Percentiles rank a stretch among this genome's conserved stretches.
phyloP scores from a whole-genome alignment of 1,139 yeast genomes.

The Magnusiomyces fungicola region DNA sequence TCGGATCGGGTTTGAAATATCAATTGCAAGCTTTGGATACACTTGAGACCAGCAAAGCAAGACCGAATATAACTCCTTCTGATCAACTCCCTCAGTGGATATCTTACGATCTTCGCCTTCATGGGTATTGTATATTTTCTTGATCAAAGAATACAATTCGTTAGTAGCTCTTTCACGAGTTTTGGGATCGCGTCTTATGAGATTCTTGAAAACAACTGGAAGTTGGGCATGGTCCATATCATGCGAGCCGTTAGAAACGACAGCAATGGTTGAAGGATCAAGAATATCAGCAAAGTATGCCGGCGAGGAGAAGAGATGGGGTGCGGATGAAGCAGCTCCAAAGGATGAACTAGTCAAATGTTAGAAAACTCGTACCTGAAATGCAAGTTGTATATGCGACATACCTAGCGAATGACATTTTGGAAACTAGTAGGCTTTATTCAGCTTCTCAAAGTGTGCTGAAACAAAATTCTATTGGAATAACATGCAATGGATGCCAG shows the following conservation, averaged over 20 bases:
- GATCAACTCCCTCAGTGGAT: background rate
- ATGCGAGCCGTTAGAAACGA: background rate
- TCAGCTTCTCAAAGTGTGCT: no score
- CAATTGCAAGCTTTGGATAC: constrained; percentile 71
- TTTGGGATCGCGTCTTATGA: constrained; percentile 69
- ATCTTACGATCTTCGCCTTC: background rate
- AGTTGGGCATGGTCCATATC: constrained; percentile 43
- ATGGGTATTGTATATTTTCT: background rate
- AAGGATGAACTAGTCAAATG: constrained; percentile 3
- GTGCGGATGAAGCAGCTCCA: constrained; percentile 1
- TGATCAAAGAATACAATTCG: constrained; percentile 39
- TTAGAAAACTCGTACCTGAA: no score
- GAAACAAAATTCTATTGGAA: no score
- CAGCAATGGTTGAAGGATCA: constrained; percentile 48
- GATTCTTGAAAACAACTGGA: constrained; percentile 60
- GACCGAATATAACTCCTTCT: constrained; percentile 11
- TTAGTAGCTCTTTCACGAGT: constrained; percentile 75
- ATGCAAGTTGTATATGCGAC: no score
- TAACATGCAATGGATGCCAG: no score
- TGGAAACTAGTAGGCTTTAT: no score
- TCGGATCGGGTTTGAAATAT: constrained; percentile 60
- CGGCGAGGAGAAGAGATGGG: constrained; percentile 33
- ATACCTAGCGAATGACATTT: no score
- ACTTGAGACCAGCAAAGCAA: constrained; percentile 57
- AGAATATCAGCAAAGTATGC: constrained; percentile 76